Base-by-base conservation (phyloP, 768 basidiomycete species). In the Mycena belliarum region DNA sequence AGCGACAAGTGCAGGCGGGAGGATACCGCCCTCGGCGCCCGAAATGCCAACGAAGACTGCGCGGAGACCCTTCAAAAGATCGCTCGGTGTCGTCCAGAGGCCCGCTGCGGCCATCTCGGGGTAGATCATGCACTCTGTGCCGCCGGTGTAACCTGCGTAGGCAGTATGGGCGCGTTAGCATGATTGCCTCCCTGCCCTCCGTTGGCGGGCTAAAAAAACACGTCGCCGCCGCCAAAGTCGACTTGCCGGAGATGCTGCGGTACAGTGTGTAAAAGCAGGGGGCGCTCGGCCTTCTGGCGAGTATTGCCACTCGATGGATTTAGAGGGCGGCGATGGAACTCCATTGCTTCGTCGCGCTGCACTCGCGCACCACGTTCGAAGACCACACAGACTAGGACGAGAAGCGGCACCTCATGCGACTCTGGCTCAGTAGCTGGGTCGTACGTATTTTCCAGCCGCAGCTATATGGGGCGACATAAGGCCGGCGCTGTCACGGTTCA, bases 71-170 rank as follows among this genome's bases (percentile, higher is more conserved):
- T 53, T 48, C 6, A 49, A 44, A 14, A 53, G 4, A 26, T 59
- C 52, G 29, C 40, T 59, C 11, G 52, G 58, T 10, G 58, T 59
- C 4, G 58, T 49, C 41, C 52, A 53, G 20, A 59, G 52, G 21
- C 52, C 58, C 6, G 52, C 58, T 2, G 58, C 58, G 5, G 58
- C 58, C 46, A 43, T 43, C 48, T 59, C 58, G 1, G 58, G 58
- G 42, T 54, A 54, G 7, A 50, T 54, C 25, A 59, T 33, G 21
- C 52, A 48, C 42, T 53, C 52, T 2, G 46, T 45, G n/a, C 48
- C 40, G 32, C 15, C 57, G 15, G 40, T 33, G 9, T 42, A 54
- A 9, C 58, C 52, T 3, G 32, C 32, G 33, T 53, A 25, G 12
- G 58, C 29, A 12, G 21, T 59, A 25, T 47, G 45, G 52, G 58